These are phyloP conservation scores for Termitomyces sp. DNA, from an alignment of 768 basidiomycete species.

Conservation along the genomic window DNA sequence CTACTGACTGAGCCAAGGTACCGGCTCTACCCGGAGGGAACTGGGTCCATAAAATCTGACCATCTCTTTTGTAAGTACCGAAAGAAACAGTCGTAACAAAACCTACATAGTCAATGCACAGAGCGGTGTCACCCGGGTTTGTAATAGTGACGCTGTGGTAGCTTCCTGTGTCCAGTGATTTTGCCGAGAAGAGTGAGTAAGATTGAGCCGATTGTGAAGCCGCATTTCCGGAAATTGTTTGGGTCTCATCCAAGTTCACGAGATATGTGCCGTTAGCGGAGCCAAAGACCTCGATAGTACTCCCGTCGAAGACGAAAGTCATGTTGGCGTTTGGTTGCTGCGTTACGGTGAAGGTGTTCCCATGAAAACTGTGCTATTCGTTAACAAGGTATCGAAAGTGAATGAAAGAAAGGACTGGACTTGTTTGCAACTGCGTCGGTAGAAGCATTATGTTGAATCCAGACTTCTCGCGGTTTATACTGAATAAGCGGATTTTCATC, in stretches of 20 bases:
- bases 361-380: background rate
- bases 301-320: slow-evolving; percentile 1
- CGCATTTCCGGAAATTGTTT: background rate
- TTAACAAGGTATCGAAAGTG: background rate
- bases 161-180: background rate
- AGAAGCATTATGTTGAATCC: background rate
- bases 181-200: background rate
- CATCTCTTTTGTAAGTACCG: background rate
- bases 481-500: too few relatives aligned
- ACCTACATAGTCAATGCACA: slow-evolving; percentile 8
- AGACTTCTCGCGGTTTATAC: background rate
- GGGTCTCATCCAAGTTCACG: background rate
- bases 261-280: background rate
- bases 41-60: slow-evolving; percentile 3
- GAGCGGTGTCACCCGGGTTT: background rate
- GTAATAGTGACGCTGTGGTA: slow-evolving; percentile 2
- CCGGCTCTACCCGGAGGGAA: background rate
- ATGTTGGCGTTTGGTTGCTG: background rate
- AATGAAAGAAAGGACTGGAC: background rate
- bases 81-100: background rate
- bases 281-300: background rate
- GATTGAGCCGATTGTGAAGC: background rate
- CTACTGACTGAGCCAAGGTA: background rate
- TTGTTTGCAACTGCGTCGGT: background rate
- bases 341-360: slow-evolving; percentile 1